Evolutionary conservation across 108 stramenopile species (phyloP).

Genomic region (Cylindrotheca fusiformis): DNA sequence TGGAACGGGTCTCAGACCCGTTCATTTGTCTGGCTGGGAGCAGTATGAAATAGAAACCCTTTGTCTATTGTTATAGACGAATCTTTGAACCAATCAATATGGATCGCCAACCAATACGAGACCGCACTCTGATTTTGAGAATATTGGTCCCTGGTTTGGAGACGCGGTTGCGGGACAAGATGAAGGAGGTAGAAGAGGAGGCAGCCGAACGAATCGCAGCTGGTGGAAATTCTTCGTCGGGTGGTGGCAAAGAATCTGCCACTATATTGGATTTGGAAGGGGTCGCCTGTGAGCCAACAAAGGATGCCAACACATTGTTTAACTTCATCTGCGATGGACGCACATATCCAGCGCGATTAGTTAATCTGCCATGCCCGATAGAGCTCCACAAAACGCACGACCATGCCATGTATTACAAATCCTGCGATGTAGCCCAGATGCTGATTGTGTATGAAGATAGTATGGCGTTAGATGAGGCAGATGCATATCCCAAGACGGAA

Average conservation of each 20-base stretch:
- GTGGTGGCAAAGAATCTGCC: conserved; percentile 22
- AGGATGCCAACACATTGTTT: conserved; percentile 66
- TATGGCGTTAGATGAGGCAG: conserved; percentile 84
- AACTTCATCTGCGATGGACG: conserved; percentile 87
- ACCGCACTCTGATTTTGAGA: conserved; percentile 66
- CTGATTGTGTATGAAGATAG: conserved; percentile 88
- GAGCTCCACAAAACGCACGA: conserved; percentile 93
- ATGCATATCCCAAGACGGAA: conserved; percentile 58
- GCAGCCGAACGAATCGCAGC: conserved; percentile 8
- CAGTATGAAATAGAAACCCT: too few species aligned
- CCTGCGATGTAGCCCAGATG: conserved; percentile 90
- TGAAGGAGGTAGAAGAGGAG: conserved; percentile 51
- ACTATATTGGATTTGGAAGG: conserved; percentile 75
- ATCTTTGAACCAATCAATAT: too few species aligned
- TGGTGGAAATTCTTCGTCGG: neutral
- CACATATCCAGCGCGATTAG: conserved; percentile 87
- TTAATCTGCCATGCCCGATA: conserved; percentile 91
- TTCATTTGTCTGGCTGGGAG: too few species aligned
- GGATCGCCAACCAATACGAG: conserved; percentile 48
- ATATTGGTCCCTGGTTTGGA: conserved; percentile 72
- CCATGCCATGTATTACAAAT: conserved; percentile 89
- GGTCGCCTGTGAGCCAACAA: conserved; percentile 65
- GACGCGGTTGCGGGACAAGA: conserved; percentile 76
- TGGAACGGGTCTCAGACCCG: too few species aligned
- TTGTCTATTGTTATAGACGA: too few species aligned